Base-by-base conservation (phyloP, 768 basidiomycete genomes). In the Lyophyllum shimeji region DNA sequence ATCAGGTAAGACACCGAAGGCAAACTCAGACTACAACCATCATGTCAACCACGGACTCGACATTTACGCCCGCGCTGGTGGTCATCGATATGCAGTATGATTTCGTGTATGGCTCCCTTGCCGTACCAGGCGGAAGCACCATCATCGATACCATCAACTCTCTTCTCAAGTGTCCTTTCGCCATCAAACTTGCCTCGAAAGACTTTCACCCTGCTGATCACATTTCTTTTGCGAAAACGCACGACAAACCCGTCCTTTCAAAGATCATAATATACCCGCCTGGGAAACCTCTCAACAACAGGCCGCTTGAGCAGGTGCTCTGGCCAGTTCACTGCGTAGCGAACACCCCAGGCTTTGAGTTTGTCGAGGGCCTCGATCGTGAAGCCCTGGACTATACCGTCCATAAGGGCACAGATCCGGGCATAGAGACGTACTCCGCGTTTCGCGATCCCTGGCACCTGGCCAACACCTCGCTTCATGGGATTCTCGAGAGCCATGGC, bases 291-390 rank as follows among this genome's bases (percentile, higher is more conserved):
- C 56, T 63, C 12, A 64, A 71, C 60, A 56, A 67, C 46, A 47
- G 63, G 18, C 71, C 72, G 33, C 60, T 71, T 56, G 67, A 76
- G 40, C 87, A 89, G 68, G 78, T 82, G 24, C 71, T 93, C 29
- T 94, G 92, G 92, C 91, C 92, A 0, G 84, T 83, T 60, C 92
- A 93, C 66, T 93, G 91, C 62, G 79, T 92, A 21, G 81, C 80
- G 50, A 75, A 75, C 44, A 79, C 79, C 0, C 70, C 62, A 1
- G 92, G 92, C 1, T 80, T 82, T 17, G 80, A 83, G 61, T 76
- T 93, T 42, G 83, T 88, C 25, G 64, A 74, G 2, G 80, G 77
- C 23, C 62, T 93, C n/a, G 62, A 74, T 48, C 67, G 70, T 24
- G 65, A 65, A 33, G 65, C 65, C 40, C 69, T 79, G 43, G 77